A percentile compares a stretch with the other conserved stretches of the same genome.
Conservation (phyloP, 176 grass and related monocot species). For the Dendrocalamus sinicus region DNA sequence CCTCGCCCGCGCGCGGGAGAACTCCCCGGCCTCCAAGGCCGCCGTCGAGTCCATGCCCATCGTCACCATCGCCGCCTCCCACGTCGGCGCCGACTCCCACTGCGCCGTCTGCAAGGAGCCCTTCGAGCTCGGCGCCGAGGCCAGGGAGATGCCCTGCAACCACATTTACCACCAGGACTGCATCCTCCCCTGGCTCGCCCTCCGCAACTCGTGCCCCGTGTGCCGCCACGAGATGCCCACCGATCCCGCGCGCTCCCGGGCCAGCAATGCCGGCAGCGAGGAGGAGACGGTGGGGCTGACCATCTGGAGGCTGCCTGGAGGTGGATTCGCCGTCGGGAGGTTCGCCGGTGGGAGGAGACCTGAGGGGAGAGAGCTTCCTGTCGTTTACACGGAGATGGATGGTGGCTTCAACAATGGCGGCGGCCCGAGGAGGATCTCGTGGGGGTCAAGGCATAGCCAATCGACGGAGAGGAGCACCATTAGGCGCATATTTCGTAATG, state of each 20-base stretch:
- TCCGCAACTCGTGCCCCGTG: conserved; percentile 88
- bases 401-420: conserved; percentile 74
- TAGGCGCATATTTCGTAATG: conserved; percentile 42
- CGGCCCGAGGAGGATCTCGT: conserved; percentile 76
- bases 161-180: conserved; percentile 98
- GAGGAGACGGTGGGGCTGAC: conserved; percentile 86
- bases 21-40: conserved; percentile 86
- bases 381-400: conserved; percentile 94
- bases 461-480: conserved; percentile 61
- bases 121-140: conserved; percentile 72
- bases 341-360: conserved; percentile 73
- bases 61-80: conserved; percentile 51
- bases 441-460: conserved; percentile 65
- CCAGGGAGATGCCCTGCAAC: conserved; percentile 83
- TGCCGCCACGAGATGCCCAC: conserved; percentile 94
- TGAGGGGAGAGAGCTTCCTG: conserved; percentile 82
- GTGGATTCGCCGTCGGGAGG: conserved; percentile 80
- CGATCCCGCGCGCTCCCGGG: conserved; percentile 25
- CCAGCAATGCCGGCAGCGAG: not conserved
- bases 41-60: conserved; percentile 89
- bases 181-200: conserved; percentile 86
- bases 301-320: conserved; percentile 94
- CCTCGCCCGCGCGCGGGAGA: conserved; percentile 47
- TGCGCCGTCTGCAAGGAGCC: conserved; percentile 96
- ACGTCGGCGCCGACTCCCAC: conserved; percentile 59